These are phyloP conservation scores for Cephaloascus fragrans DNA, from an alignment of 805 yeast species.

Conservation along the genomic window DNA sequence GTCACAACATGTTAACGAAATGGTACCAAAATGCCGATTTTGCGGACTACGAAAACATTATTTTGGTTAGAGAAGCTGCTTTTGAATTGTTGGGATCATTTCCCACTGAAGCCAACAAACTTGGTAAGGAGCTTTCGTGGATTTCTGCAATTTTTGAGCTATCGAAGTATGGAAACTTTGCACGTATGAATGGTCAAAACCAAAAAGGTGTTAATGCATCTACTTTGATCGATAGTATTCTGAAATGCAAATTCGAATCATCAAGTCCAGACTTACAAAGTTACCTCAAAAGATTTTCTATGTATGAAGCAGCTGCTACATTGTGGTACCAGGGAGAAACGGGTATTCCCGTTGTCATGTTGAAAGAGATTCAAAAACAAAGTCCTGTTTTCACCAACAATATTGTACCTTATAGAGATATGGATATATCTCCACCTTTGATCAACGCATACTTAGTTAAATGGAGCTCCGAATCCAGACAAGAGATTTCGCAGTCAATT, in stretches of 20 bases:
- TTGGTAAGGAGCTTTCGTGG: constrained; percentile 2
- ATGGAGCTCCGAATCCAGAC: constrained; percentile 68
- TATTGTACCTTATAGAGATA: neutral
- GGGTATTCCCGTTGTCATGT: constrained; percentile 43
- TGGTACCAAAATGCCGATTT: constrained; percentile 31
- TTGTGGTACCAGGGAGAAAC: constrained; percentile 59
- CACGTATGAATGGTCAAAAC: constrained; percentile 23
- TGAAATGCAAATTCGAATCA: constrained; percentile 9
- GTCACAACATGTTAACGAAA: constrained; percentile 8
- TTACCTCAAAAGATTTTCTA: constrained; percentile 13
- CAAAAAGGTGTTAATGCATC: constrained; percentile 47
- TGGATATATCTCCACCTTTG: constrained; percentile 13
- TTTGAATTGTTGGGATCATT: constrained; percentile 17
- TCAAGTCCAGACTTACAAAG: constrained; percentile 5
- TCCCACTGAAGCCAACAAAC: neutral
- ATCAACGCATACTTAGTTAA: constrained; percentile 37
- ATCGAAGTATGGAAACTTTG: constrained; percentile 27
- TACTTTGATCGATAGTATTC: constrained; percentile 29
- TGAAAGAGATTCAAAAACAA: constrained; percentile 18
- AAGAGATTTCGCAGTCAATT: constrained; percentile 53
- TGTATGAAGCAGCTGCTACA: constrained; percentile 45
- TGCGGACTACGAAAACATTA: constrained; percentile 27
- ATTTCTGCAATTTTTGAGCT: constrained; percentile 25
- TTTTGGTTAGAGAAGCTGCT: constrained; percentile 29
- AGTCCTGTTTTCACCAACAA: neutral